A percentile compares a stretch with the other conserved stretches of the same genome.
Evolutionary conservation across 805 yeast species (phyloP).

Genomic region (Kockiozyma suomiensis): DNA sequence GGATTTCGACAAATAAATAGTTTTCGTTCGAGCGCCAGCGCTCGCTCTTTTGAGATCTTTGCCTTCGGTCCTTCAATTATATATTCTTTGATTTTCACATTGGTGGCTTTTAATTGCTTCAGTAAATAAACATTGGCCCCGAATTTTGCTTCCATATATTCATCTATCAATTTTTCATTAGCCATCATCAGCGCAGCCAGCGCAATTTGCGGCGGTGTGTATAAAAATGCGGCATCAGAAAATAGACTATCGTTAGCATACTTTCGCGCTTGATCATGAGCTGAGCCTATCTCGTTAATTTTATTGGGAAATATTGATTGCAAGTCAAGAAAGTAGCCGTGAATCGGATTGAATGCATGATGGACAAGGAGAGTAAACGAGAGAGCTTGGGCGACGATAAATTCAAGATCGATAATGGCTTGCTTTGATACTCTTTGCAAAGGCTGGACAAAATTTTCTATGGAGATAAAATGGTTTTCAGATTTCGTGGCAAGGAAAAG

Average conservation of each 20-base stretch:
- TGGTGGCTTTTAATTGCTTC: slow-evolving; percentile 23
- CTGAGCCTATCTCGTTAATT: slow-evolving; percentile 47
- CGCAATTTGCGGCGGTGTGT: slow-evolving; percentile 95
- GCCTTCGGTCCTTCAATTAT: slow-evolving; percentile 36
- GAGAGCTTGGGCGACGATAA: slow-evolving; percentile 69
- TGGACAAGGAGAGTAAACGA: slow-evolving; percentile 81
- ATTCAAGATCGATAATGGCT: slow-evolving; percentile 77
- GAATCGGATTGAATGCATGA: slow-evolving; percentile 86
- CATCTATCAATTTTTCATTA: slow-evolving; percentile 63
- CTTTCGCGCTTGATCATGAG: slow-evolving; percentile 68
- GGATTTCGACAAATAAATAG: slow-evolving; percentile 42
- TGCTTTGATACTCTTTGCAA: slow-evolving; percentile 65
- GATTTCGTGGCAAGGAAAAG: slow-evolving; percentile 89
- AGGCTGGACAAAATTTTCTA: slow-evolving; percentile 73
- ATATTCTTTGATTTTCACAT: neutral
- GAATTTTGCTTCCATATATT: slow-evolving; percentile 69
- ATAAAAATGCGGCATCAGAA: slow-evolving; percentile 75
- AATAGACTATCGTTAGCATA: slow-evolving; percentile 67
- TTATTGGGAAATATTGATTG: slow-evolving; percentile 57
- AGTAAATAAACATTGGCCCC: slow-evolving; percentile 39
- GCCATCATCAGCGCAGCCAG: slow-evolving; percentile 75
- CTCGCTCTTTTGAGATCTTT: slow-evolving; percentile 40
- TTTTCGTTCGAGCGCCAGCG: slow-evolving; percentile 42
- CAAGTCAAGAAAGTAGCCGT: slow-evolving; percentile 91
- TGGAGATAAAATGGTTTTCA: slow-evolving; percentile 86